These are phyloP conservation scores for Capsella rubella DNA, from an alignment of 441 rosid genomes.

Conservation along the genomic window DNA sequence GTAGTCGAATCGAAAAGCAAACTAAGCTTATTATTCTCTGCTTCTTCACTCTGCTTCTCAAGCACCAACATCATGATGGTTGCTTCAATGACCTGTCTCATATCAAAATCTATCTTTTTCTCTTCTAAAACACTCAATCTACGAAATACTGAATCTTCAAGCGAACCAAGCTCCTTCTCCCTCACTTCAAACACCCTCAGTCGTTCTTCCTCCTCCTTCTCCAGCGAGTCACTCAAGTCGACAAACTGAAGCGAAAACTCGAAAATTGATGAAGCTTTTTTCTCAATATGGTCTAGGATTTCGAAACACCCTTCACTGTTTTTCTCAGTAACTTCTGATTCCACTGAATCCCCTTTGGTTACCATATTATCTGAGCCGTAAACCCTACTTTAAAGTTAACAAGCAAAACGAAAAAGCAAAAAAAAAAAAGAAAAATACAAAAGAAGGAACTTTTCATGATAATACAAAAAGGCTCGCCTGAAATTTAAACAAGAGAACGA, in stretches of 20 bases:
- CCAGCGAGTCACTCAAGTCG: not conserved
- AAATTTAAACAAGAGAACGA: not conserved
- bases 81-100: slow-evolving; percentile 13
- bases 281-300: slow-evolving; percentile 12
- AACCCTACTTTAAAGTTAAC: slow-evolving; percentile 11
- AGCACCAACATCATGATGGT: slow-evolving; percentile 4
- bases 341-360: slow-evolving; percentile 2
- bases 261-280: slow-evolving; percentile 7
- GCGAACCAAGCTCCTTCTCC: slow-evolving; percentile 9
- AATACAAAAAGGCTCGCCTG: not conserved
- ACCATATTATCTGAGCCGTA: not conserved
- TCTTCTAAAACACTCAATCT: slow-evolving; percentile 14
- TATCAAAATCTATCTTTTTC: slow-evolving; percentile 11
- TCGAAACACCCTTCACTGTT: slow-evolving; percentile 53
- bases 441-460: not conserved
- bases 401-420: not conserved
- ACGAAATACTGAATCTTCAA: slow-evolving; percentile 11
- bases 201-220: slow-evolving; percentile 17
- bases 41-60: slow-evolving; percentile 18
- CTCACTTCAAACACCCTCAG: slow-evolving; percentile 8
- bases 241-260: slow-evolving; percentile 6
- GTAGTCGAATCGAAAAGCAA: not conserved
- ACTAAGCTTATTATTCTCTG: not conserved
- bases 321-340: not conserved
- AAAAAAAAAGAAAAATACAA: not conserved